phyloP scores from a whole-genome alignment of 306 rosid species.

The Pachyrhizus erosus region DNA sequence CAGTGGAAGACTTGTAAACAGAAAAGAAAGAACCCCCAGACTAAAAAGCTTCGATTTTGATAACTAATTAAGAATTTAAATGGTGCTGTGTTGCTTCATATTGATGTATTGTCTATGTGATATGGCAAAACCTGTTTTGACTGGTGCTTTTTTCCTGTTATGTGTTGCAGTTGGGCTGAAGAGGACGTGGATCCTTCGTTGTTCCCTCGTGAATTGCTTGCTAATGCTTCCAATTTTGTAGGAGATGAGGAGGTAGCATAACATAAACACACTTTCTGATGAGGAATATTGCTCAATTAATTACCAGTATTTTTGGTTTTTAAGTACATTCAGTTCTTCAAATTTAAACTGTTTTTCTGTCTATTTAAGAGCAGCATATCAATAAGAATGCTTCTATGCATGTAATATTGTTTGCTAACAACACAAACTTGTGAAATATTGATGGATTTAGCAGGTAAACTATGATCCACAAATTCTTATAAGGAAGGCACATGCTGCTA shows the following conservation, averaged over 20 bases:
- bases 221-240: slow-evolving; percentile 66
- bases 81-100: slow-evolving; percentile 25
- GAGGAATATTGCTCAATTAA: not conserved
- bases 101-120: not conserved
- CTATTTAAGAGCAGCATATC: not conserved
- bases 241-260: slow-evolving; percentile 73
- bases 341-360: not conserved
- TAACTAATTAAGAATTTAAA: not conserved
- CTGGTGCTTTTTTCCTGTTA: slow-evolving; percentile 13
- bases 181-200: slow-evolving; percentile 85
- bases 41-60: not conserved
- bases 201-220: slow-evolving; percentile 83
- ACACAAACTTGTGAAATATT: slow-evolving; percentile 1
- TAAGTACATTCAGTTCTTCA: not conserved
- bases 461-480: slow-evolving; percentile 82
- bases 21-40: not conserved
- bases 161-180: slow-evolving; percentile 78
- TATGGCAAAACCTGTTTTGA: not conserved
- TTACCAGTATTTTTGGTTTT: not conserved
- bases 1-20: not conserved
- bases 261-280: not conserved
- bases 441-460: slow-evolving; percentile 66
- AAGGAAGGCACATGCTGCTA: slow-evolving; percentile 91
- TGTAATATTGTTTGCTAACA: slow-evolving; percentile 37
- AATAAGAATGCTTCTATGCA: slow-evolving; percentile 19